Percentiles rank a stretch among this genome's conserved stretches.
These are phyloP conservation scores for Fraxinus sp. DNA, from an alignment of 305 asterid species.

Conservation along the genomic window DNA sequence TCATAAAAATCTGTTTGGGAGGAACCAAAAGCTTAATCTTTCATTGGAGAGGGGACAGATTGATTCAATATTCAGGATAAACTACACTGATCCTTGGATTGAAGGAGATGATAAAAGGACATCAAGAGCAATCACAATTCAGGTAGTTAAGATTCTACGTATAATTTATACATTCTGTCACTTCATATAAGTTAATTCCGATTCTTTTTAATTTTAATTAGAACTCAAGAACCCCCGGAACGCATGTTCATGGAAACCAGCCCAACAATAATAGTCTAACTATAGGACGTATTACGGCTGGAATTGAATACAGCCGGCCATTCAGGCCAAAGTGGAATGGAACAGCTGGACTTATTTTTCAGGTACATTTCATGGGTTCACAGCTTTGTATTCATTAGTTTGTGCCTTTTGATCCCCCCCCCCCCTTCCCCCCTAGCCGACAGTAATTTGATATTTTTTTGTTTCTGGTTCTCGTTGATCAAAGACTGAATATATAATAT, in stretches of 20 bases:
- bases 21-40: constrained; percentile 88
- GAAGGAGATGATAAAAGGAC: constrained; percentile 98
- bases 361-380: constrained; percentile 43
- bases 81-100: constrained; percentile 93
- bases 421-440: background rate
- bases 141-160: constrained; percentile 44
- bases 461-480: constrained; percentile 5
- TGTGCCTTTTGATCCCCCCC: background rate
- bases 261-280: constrained; percentile 60
- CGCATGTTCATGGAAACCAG: constrained; percentile 87
- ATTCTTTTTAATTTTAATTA: constrained; percentile 29
- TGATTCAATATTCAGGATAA: constrained; percentile 82
- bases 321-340: constrained; percentile 95
- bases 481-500: background rate
- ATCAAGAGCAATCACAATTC: constrained; percentile 88
- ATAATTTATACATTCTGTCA: constrained; percentile 12
- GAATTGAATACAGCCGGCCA: constrained; percentile 88
- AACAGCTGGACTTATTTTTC: constrained; percentile 76
- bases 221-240: constrained; percentile 96
- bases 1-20: constrained; percentile 87
- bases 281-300: constrained; percentile 81
- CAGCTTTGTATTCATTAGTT: background rate
- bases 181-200: constrained; percentile 21
- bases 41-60: constrained; percentile 94
- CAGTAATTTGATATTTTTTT: background rate